A percentile compares a stretch with the other conserved stretches of the same genome.
Conservation (phyloP, 441 rosid species). For the Viola pubescens region DNA sequence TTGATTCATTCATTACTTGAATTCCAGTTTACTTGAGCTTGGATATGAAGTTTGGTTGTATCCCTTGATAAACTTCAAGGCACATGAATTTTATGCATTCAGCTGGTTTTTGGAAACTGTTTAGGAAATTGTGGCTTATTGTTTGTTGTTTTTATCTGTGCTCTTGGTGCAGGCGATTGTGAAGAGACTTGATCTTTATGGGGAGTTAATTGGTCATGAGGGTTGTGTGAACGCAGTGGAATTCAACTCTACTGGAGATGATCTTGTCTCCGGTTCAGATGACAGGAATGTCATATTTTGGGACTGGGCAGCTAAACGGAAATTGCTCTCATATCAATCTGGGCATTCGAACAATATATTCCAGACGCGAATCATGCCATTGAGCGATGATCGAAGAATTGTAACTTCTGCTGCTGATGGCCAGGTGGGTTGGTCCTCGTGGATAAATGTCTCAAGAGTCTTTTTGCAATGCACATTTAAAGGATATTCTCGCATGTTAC, state of each 20-base stretch:
- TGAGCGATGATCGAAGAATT: slow-evolving; percentile 43
- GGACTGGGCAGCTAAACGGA: slow-evolving; percentile 38
- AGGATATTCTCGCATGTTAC: no score
- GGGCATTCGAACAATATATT: slow-evolving; percentile 57
- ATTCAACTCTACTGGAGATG: slow-evolving; percentile 47
- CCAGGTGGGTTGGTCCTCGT: slow-evolving; percentile 42
- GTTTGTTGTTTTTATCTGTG: neutral
- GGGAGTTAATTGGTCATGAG: slow-evolving; percentile 48
- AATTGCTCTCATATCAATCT: slow-evolving; percentile 34
- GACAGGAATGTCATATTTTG: slow-evolving; percentile 49
- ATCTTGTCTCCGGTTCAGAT: slow-evolving; percentile 68
- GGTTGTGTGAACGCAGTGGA: slow-evolving; percentile 61
- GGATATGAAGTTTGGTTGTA: no score
- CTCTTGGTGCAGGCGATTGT: slow-evolving; percentile 32
- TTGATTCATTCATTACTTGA: no score
- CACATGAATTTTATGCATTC: no score
- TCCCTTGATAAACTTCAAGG: no score
- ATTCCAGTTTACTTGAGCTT: no score
- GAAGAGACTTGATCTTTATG: slow-evolving; percentile 38
- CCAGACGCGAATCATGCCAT: slow-evolving; percentile 56
- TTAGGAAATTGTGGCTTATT: no score
- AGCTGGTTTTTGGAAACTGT: no score
- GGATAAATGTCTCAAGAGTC: neutral
- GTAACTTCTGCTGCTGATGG: slow-evolving; percentile 66
- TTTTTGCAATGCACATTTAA: no score